Evolutionary conservation across 768 basidiomycete species (phyloP), one percentile per base, ranked within the genome.

Genomic region (Tricholoma flavovirens): DNA sequence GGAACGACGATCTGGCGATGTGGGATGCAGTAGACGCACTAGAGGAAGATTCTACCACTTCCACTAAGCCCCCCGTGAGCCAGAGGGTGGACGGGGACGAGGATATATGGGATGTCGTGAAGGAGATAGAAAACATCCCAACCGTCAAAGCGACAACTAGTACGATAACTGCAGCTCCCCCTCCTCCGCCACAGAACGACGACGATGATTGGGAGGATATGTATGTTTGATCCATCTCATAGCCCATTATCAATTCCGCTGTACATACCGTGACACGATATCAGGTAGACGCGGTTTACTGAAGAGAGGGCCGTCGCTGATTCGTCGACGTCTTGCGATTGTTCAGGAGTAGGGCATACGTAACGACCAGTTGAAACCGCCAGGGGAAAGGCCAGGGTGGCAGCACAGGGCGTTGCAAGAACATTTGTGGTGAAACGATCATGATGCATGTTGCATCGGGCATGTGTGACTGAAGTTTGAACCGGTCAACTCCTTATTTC

Each of bases 91-190:
- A 67, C n/a, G 73, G 75, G n/a, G 85, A 87, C 51, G 83, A 87
- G 40, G 88, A 88, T 5, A 81, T 90, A 78, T 90, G 90, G 84
- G 79, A 84, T 60, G 75, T 86, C 40, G 71, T 89, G 53, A 64
- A 78, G 38, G 83, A 88, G 64, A 69, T 83, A 32, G 84, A 83
- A 56, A 50, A 67, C 40, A 64, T 69, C 66, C 5, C 33, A 51
- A 53, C 40, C 49, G 62, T 48, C 29, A 14, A 50, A 45, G 43
- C 32, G 42, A 33, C 43, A 53, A 45, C 26, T 49, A 51, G n/a
- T 24, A 58, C 42, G 0, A 55, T 61, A 45, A 58, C 62, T n/a
- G 59, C 42, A 21, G 36, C 53, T 33, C n/a, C 14, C 19, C 17
- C 51, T 24, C 26, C 22, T 43, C 12, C 42, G 58, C 55, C 38